A percentile compares a stretch with the other conserved stretches of the same genome.
These are phyloP conservation scores for Silybum marianum DNA, from an alignment of 129 eudicot genomes.

Conservation along the genomic window DNA sequence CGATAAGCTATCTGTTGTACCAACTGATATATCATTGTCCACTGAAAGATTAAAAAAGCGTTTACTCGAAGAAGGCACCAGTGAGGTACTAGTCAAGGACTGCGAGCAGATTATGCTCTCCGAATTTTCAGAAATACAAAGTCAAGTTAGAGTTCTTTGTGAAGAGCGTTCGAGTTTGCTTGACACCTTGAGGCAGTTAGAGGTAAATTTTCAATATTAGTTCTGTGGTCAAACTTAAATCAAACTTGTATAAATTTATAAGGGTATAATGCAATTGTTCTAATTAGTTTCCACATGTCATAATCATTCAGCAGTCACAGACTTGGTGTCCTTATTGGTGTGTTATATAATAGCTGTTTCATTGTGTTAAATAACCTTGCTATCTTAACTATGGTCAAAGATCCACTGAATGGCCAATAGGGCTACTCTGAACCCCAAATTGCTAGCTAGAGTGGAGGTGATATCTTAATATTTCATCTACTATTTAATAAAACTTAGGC, in stretches of 20 bases:
- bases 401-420: not conserved
- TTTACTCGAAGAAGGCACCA: conserved; percentile 38
- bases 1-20: conserved; percentile 50
- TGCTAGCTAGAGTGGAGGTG: not conserved
- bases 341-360: not conserved
- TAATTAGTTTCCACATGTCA: not conserved
- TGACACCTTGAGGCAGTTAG: conserved; percentile 39
- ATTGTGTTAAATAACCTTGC: not conserved
- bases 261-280: not conserved
- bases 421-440: not conserved
- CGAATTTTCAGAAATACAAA: conserved; percentile 42
- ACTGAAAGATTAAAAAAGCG: conserved; percentile 68
- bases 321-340: not conserved
- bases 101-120: conserved; percentile 47
- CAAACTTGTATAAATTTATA: not conserved
- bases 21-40: conserved; percentile 54
- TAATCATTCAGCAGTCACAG: not conserved
- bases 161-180: conserved; percentile 43
- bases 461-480: not conserved
- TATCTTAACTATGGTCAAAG: not conserved
- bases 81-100: conserved; percentile 33
- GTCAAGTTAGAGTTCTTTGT: conserved; percentile 40
- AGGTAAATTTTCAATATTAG: conserved; percentile 21
- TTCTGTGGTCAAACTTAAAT: not conserved
- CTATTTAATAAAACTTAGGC: too few species aligned